Evolutionary conservation across 2,329 filamentous ascomycete genomes (phyloP).

Genomic region (Colletotrichum sp.): DNA sequence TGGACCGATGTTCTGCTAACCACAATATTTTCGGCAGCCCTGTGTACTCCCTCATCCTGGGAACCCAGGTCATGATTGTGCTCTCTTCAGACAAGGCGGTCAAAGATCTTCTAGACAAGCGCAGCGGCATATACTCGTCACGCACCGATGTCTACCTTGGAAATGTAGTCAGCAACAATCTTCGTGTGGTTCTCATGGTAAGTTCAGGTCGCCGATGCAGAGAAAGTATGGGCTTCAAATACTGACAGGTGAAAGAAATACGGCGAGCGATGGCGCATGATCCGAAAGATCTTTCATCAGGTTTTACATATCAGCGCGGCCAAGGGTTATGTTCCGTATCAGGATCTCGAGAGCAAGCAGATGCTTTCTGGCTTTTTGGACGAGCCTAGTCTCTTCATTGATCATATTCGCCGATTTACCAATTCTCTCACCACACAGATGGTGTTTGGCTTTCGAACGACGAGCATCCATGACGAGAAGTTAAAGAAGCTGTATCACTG

Average conservation of each 20-base stretch:
- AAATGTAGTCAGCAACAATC: background rate
- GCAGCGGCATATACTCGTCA: slow-evolving; percentile 53
- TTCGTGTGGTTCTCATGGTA: slow-evolving; percentile 6
- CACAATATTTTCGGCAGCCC: slow-evolving; percentile 31
- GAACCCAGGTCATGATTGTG: slow-evolving; percentile 51
- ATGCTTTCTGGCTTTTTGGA: slow-evolving; percentile 42
- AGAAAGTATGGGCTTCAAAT: background rate
- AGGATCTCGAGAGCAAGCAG: slow-evolving; percentile 48
- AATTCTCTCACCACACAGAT: slow-evolving; percentile 55
- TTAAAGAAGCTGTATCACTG: slow-evolving; percentile 49
- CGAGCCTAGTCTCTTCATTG: slow-evolving; percentile 43
- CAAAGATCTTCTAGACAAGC: slow-evolving; percentile 57
- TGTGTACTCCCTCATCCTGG: slow-evolving; percentile 55
- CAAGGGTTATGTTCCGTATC: slow-evolving; percentile 40
- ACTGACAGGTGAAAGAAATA: background rate
- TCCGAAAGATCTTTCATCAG: slow-evolving; percentile 36
- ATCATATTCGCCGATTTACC: slow-evolving; percentile 53
- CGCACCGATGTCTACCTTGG: slow-evolving; percentile 31
- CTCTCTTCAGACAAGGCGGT: slow-evolving; percentile 48
- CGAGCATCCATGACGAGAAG: slow-evolving; percentile 44
- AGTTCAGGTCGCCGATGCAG: background rate
- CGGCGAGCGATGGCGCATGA: slow-evolving; percentile 10
- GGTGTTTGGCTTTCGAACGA: slow-evolving; percentile 52
- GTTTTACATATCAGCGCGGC: slow-evolving; percentile 42
- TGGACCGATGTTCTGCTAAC: background rate